Evolutionary conservation across 139 green algal species (phyloP).

Genomic region (Raphidocelis subcapitata): DNA sequence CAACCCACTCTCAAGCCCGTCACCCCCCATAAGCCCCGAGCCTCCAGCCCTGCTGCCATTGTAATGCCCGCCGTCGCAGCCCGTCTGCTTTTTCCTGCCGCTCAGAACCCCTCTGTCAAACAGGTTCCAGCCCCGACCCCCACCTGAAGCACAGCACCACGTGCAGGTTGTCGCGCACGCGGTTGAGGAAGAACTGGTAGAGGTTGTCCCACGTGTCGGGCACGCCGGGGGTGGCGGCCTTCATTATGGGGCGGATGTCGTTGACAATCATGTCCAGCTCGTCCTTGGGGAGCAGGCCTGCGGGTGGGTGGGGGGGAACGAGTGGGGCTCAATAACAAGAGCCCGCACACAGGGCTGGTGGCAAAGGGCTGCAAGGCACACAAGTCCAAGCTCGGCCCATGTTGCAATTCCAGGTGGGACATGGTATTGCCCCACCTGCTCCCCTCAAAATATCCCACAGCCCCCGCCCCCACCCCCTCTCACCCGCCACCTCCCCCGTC

Average conservation of each 20-base stretch:
- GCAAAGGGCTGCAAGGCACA: background rate
- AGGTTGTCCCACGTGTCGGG: constrained; percentile 93
- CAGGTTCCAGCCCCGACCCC: no score
- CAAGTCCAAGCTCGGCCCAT: constrained; percentile 20
- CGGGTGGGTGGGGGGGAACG: background rate
- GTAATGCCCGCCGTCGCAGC: no score
- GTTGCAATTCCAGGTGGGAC: no score
- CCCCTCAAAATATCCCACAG: no score
- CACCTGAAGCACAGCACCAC: constrained; percentile 88
- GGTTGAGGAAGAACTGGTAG: constrained; percentile 89
- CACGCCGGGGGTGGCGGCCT: constrained; percentile 49
- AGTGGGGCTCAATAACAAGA: no score
- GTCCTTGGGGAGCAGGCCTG: constrained; percentile 92
- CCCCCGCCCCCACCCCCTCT: background rate
- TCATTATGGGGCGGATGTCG: constrained; percentile 85
- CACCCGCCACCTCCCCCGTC: constrained; percentile 67
- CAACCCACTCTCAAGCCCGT: no score
- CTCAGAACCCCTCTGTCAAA: no score
- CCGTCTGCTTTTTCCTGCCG: no score
- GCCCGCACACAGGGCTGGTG: background rate
- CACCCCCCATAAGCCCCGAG: no score
- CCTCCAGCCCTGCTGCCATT: no score
- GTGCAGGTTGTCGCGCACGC: constrained; percentile 90
- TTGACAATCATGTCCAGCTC: constrained; percentile 94
- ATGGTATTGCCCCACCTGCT: no score